Evolutionary conservation across 2,329 filamentous ascomycete species (phyloP), one percentile per base, ranked within the genome.

Genomic region (Akanthomyces muscarius): DNA sequence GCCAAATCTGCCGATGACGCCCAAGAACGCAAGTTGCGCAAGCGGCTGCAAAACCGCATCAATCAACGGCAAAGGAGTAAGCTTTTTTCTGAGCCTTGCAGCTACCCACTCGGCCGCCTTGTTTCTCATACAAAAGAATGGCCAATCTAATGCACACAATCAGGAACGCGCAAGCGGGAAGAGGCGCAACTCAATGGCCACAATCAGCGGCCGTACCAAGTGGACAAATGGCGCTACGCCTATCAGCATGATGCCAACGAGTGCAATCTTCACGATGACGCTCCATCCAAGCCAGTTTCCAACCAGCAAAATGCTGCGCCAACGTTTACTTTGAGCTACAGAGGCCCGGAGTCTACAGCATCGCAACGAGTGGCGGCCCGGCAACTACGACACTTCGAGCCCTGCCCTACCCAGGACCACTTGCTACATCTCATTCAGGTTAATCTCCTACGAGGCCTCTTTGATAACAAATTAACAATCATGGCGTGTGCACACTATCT

Each of bases 1-100:
- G 5, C 14, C 41, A n/a, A 44, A 14, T 44, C 28, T 18, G 16
- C n/a, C 8, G 30, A 53, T 11, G 21, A 42, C 30, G 25, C 25
- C 33, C 42, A 63, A 10, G 33, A 64, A n/a, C 64, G 63, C 3
- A 67, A 63, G 47, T 41, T 61, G 36, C 62, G 63, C 14, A 67
- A 64, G 45, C 65, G 53, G 41, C 36, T 66, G 4, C 65, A 67
- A 42, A 68, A 67, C 38, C 53, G 63, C 13, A 8, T 66, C 23
- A 65, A 64, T 28, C 66, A 68, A 28, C 62, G 62, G 8, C 54
- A 63, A 44, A 55, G 44, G 10, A 68, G 65, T 67, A 41, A 55
- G 66, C 6, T 30, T 30, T 14, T 14, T 18, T 55, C 11, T 36
- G 11, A n/a, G 16, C n/a, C n/a, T 8, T 7, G 16, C 0, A 38